Base-by-base conservation (phyloP, 345 rosid species). In the Gossypium mustelinum region DNA sequence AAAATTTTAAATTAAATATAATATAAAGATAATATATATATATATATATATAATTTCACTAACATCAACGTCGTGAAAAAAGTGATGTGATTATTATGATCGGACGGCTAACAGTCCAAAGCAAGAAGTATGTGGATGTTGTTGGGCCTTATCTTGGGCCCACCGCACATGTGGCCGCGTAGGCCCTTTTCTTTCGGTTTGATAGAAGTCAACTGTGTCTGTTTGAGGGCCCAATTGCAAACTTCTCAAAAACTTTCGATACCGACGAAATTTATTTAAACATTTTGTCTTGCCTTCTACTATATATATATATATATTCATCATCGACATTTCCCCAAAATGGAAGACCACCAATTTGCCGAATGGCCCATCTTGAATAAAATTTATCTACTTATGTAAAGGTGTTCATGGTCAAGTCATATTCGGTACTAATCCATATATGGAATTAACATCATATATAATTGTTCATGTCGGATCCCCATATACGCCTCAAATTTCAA, bases 41-140 rank as follows among this genome's bases (percentile, higher is more conserved):
- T 3, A 27, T 0, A 27, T 27, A 27, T 27, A 27, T 2, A 34
- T 34, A 34, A 0, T 34, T 34, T 5, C 7, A 34, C 41, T 34
- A 34, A 62, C 56, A 48, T 68, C 34, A 48, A 27, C 16, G 9
- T 51, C 60, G 27, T 17, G 0, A 10, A 69, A 25, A 69, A 16
- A 6, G 22, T 27, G 60, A 29, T 17, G 73, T 50, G 73, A 50
- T 27, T 51, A 25, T 27, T 51, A 51, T 27, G 73, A 51, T 69
- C 59, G 7, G 56, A 51, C 60, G 73, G 73, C 73, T 69, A 69
- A 27, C 51, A n/a, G 41, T 27, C 45, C 59, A 51, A 47, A 14
- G 39, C 34, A 12, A 3, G 45, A 5, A 10, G 13, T 51, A 25
- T 1, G 44, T 50, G 24, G 59, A 52, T 69, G 9, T 17, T 51